Evolutionary conservation across 2,329 filamentous ascomycete species (phyloP).

Genomic region (Dryadomyces quercivorus): DNA sequence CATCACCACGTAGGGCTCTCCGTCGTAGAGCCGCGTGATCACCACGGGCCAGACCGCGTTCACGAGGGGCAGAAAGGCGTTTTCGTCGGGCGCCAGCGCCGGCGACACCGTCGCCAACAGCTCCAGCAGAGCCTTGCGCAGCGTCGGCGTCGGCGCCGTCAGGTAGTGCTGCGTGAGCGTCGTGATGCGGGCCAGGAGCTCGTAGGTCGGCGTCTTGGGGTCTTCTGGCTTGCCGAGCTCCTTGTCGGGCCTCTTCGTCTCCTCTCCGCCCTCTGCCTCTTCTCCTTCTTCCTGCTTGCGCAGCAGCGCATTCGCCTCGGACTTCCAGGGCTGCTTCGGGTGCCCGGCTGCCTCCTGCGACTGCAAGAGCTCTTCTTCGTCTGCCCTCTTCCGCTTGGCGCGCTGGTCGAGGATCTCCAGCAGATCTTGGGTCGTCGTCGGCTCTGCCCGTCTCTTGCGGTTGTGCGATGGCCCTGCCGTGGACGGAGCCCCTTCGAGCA

Average conservation of each 20-base stretch:
- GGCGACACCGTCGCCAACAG: slow-evolving; percentile 63
- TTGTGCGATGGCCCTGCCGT: slow-evolving; percentile 2
- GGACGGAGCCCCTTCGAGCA: slow-evolving; percentile 29
- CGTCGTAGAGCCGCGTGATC: slow-evolving; percentile 51
- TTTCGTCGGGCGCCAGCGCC: slow-evolving; percentile 62
- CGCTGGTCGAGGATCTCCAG: slow-evolving; percentile 5
- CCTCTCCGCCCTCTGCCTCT: slow-evolving; percentile 20
- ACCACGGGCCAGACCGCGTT: slow-evolving; percentile 87
- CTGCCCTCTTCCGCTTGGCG: slow-evolving; percentile 15
- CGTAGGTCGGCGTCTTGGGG: slow-evolving; percentile 60
- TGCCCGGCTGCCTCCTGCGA: slow-evolving; percentile 20
- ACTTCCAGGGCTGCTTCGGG: slow-evolving; percentile 23
- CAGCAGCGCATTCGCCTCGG: slow-evolving; percentile 16
- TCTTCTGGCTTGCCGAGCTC: slow-evolving; percentile 26
- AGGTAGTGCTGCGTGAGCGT: slow-evolving; percentile 82
- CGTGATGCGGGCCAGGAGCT: slow-evolving; percentile 70
- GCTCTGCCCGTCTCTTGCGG: slow-evolving; percentile 3
- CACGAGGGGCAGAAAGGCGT: slow-evolving; percentile 76
- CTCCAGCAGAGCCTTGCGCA: slow-evolving; percentile 67
- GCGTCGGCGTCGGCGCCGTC: slow-evolving; percentile 66
- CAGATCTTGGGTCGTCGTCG: slow-evolving; percentile 3
- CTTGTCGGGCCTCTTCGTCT: slow-evolving; percentile 16
- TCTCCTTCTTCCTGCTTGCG: slow-evolving; percentile 20
- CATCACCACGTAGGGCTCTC: slow-evolving; percentile 55
- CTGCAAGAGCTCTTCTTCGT: slow-evolving; percentile 11